Base-by-base conservation (phyloP, 331 rosid species). In the Pyracantha coccinea region DNA sequence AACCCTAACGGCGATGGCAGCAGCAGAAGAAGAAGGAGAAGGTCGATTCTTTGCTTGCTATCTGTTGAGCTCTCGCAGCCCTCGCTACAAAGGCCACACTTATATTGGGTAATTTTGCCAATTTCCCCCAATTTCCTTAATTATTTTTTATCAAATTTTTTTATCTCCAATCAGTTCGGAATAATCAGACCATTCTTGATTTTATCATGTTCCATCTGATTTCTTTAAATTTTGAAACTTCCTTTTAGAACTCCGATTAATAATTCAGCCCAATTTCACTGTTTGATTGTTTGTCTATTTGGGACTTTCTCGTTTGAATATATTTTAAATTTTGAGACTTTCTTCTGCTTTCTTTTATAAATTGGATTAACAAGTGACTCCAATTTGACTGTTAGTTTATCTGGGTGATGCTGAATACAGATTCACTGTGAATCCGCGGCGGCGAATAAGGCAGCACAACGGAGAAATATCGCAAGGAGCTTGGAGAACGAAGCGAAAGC, bases 371-470 rank as follows among this genome's bases (percentile, higher is more conserved):
- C 61, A 4, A 3, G 69, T 52, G 54, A 24, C 29, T 20, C 63
- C 78, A 32, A 41, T 35, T 23, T 57, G 54, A 64, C 29, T 67
- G 31, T 54, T 52, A 72, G 15, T 60, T 19, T 28, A 24, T 60
- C 71, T 6, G 66, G 66, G 66, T 4, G n/a, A 13, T 24, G 66
- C 10, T 14, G 33, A 12, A 77, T 68, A 47, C 85, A 92, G 97
- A 83, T 94, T 94, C 78, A 94, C 99, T 0, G 99, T 92, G 83
- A 90, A 92, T 28, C 97, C 97, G 2, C 86, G 87, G 47, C 97
- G 96, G n/a, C 82, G 96, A 54, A 94, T 94, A 69, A 78, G 99
- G 76, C 99, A 94, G 77, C 99, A 94, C 79, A 94, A 92, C 75
- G 99, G 99, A 5, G 96, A 92, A 66, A 94, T 92, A 69, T 88